Conservation (phyloP, 805 yeast species). For the Metschnikowia amazonensis region DNA sequence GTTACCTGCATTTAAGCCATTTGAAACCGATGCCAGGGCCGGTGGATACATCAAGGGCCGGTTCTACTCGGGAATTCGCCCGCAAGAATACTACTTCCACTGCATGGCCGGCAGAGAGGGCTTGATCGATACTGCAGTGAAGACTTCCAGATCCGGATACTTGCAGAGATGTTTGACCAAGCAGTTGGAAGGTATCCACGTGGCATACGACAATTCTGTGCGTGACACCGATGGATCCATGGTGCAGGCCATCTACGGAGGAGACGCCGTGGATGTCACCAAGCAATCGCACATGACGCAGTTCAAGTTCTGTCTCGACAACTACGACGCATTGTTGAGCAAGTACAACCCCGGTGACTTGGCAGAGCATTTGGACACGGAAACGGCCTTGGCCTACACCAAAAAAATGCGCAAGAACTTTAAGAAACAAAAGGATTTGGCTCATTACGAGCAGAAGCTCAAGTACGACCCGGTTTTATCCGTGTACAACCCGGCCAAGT, state of each 20-base stretch:
- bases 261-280: slow-evolving; percentile 92
- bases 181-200: slow-evolving; percentile 95
- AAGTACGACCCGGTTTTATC: slow-evolving; percentile 89
- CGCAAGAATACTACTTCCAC: slow-evolving; percentile 99
- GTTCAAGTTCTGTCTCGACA: slow-evolving; percentile 88
- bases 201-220: slow-evolving; percentile 89
- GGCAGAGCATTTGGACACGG: slow-evolving; percentile 74
- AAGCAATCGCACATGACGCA: slow-evolving; percentile 92
- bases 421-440: slow-evolving; percentile 58
- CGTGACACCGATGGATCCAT: slow-evolving; percentile 94
- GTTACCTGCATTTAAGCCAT: slow-evolving; percentile 92
- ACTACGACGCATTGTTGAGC: slow-evolving; percentile 78
- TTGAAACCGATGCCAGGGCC: slow-evolving; percentile 94
- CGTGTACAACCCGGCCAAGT: slow-evolving; percentile 81
- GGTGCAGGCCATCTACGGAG: slow-evolving; percentile 95
- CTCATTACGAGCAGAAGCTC: slow-evolving; percentile 57
- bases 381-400: slow-evolving; percentile 70
- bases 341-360: slow-evolving; percentile 82
- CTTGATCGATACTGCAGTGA: slow-evolving; percentile 97
- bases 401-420: slow-evolving; percentile 76
- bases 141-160: slow-evolving; percentile 97
- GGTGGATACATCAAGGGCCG: slow-evolving; percentile 98
- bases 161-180: slow-evolving; percentile 97
- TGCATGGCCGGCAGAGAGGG: slow-evolving; percentile 99
- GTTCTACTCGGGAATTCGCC: slow-evolving; percentile 95